These are phyloP conservation scores for Gonapodya prolifera DNA, from an alignment of 192 early-diverging fungal species.

Conservation along the genomic window DNA sequence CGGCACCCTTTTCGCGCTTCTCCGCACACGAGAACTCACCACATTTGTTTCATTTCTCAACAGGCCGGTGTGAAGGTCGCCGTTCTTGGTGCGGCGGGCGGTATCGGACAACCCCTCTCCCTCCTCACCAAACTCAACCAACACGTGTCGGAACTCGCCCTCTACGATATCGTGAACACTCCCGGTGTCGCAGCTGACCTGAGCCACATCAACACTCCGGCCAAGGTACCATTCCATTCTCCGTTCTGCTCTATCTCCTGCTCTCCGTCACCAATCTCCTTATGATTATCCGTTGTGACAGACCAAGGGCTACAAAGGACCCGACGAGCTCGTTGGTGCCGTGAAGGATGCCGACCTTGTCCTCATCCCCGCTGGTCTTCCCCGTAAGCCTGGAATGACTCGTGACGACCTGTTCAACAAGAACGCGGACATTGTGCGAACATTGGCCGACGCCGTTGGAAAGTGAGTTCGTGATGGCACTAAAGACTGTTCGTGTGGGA, in stretches of 20 bases:
- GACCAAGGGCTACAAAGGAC: constrained; percentile 56
- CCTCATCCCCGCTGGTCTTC: constrained; percentile 93
- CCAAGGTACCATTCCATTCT: too few species aligned
- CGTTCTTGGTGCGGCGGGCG: constrained; percentile 45
- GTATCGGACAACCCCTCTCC: constrained; percentile 95
- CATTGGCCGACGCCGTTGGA: constrained; percentile 66
- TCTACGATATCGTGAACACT: constrained; percentile 96
- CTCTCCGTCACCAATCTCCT: too few species aligned
- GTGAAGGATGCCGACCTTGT: constrained; percentile 51
- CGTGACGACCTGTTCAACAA: constrained; percentile 98
- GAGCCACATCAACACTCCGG: constrained; percentile 78
- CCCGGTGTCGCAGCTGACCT: constrained; percentile 94
- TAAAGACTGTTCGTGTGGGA: too few species aligned
- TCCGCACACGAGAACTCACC: too few species aligned
- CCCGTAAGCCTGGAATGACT: constrained; percentile 97
- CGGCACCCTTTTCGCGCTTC: too few species aligned
- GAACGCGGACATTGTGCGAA: constrained; percentile 89
- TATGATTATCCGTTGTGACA: too few species aligned
- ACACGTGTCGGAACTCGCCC: constrained; percentile 69
- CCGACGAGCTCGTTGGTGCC: constrained; percentile 54
- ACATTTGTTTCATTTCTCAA: too few species aligned
- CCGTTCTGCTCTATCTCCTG: background rate
- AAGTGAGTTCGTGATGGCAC: constrained; percentile 35
- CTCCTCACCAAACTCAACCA: constrained; percentile 83
- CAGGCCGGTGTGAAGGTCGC: constrained; percentile 29